These are phyloP conservation scores for Penicillium dipodomyicola DNA, from an alignment of 495 filamentous ascomycete genomes.

Conservation along the genomic window DNA sequence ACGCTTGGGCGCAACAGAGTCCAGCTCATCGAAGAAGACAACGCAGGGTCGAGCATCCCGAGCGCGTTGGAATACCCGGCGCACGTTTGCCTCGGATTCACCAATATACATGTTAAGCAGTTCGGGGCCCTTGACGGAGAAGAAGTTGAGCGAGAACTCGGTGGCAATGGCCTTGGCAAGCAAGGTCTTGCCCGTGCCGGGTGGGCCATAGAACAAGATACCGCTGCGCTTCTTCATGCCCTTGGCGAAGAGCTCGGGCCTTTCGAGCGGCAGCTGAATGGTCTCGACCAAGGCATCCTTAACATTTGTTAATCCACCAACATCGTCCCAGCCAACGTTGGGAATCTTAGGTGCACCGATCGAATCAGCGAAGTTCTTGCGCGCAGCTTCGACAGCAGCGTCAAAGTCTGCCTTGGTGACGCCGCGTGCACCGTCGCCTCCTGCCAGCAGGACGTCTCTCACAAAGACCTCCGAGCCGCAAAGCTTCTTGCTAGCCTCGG, in stretches of 20 bases:
- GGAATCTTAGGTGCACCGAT: slow-evolving; percentile 98
- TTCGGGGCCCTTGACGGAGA: slow-evolving; percentile 97
- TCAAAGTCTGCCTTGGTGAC: slow-evolving; percentile 89
- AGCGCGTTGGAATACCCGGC: slow-evolving; percentile 91
- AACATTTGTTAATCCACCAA: slow-evolving; percentile 88
- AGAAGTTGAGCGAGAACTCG: slow-evolving; percentile 98
- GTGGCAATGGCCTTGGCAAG: slow-evolving; percentile 97
- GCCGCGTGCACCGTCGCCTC: slow-evolving; percentile 72
- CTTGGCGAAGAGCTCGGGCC: slow-evolving; percentile 93
- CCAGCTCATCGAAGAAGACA: slow-evolving; percentile 97
- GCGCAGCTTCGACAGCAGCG: slow-evolving; percentile 83
- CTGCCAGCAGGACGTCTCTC: slow-evolving; percentile 84
- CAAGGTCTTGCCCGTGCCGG: slow-evolving; percentile 94
- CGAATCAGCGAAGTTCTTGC: slow-evolving; percentile 95
- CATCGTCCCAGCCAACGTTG: slow-evolving; percentile 94
- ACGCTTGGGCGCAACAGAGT: slow-evolving; percentile 94
- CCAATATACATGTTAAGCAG: slow-evolving; percentile 99
- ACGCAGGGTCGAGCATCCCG: slow-evolving; percentile 95
- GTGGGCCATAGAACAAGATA: slow-evolving; percentile 96
- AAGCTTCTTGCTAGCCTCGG: slow-evolving; percentile 42
- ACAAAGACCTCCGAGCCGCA: slow-evolving; percentile 52
- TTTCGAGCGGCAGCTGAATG: slow-evolving; percentile 87
- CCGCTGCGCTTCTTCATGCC: slow-evolving; percentile 99
- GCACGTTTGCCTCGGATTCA: slow-evolving; percentile 96
- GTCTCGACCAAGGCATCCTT: slow-evolving; percentile 96